phyloP scores from a whole-genome alignment of 2,329 filamentous ascomycete species.

The Penicillium rolfsii region DNA sequence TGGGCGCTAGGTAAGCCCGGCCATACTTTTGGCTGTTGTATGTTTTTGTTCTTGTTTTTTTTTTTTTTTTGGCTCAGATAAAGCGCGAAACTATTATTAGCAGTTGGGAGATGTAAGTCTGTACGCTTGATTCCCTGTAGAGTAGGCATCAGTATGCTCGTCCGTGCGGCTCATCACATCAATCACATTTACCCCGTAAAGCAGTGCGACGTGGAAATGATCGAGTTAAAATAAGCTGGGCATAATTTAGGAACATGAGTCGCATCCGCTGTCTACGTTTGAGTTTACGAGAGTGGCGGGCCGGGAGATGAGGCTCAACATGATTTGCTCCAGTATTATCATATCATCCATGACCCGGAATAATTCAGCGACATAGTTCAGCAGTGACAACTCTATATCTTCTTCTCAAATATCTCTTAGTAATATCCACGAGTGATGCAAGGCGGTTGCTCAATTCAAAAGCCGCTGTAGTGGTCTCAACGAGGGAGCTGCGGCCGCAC shows the following conservation, averaged over 20 bases:
- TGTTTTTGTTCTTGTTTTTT: no score
- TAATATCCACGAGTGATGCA: neutral
- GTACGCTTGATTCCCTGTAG: no score
- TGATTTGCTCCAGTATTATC: neutral
- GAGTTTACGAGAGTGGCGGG: neutral
- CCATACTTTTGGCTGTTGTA: no score
- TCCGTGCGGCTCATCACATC: neutral
- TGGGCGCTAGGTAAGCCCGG: no score
- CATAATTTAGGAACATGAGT: neutral
- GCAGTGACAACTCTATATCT: neutral
- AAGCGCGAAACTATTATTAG: neutral
- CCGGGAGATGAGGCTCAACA: neutral
- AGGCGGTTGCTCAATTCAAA: neutral
- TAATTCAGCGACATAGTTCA: neutral
- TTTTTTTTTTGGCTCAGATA: no score
- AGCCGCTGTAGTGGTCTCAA: neutral
- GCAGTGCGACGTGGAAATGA: neutral
- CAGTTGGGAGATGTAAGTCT: neutral
- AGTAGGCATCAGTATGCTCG: neutral
- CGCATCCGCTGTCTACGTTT: neutral
- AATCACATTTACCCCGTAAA: neutral
- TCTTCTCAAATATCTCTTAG: neutral
- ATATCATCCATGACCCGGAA: neutral
- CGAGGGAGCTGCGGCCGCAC: constrained; percentile 5
- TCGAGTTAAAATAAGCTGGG: neutral